Evolutionary conservation across 805 yeast genomes (phyloP).

Genomic region (Kodamaea neixiangensis): DNA sequence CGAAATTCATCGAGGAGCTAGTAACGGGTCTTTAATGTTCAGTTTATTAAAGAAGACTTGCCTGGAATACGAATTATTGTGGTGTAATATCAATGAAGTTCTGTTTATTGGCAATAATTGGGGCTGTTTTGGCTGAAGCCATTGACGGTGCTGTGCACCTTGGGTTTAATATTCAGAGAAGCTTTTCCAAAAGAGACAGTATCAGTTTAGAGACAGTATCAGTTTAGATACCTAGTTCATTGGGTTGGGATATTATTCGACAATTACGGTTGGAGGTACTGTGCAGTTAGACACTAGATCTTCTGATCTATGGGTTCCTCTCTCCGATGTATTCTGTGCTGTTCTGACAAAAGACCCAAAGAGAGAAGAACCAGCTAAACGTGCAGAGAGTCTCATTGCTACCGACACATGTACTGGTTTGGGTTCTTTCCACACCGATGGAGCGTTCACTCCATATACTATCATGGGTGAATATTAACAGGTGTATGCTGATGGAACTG

Average conservation of each 20-base stretch:
- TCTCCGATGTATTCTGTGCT: not conserved
- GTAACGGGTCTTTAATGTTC: too few species aligned
- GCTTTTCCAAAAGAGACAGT: not conserved
- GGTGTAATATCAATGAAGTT: not conserved
- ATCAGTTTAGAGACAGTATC: not conserved
- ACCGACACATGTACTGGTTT: not conserved
- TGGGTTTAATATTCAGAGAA: not conserved
- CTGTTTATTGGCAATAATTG: not conserved
- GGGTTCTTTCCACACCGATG: slow-evolving; percentile 49
- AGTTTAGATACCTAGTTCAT: not conserved
- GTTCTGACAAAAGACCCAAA: not conserved
- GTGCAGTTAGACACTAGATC: not conserved
- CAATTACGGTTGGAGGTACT: not conserved
- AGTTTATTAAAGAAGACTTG: too few species aligned
- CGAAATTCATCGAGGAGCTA: too few species aligned
- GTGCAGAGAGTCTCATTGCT: not conserved
- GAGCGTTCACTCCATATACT: slow-evolving; percentile 38
- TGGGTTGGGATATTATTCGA: not conserved
- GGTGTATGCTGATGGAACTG: not conserved
- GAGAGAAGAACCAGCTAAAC: not conserved
- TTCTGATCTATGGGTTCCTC: not conserved
- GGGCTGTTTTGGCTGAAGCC: not conserved
- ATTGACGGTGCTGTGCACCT: not conserved
- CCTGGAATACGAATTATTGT: too few species aligned
- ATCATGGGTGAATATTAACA: slow-evolving; percentile 21